A percentile compares a stretch with the other conserved stretches of the same genome.
Conservation (phyloP, 805 yeast species). For the Dipodascus geniculatus region DNA sequence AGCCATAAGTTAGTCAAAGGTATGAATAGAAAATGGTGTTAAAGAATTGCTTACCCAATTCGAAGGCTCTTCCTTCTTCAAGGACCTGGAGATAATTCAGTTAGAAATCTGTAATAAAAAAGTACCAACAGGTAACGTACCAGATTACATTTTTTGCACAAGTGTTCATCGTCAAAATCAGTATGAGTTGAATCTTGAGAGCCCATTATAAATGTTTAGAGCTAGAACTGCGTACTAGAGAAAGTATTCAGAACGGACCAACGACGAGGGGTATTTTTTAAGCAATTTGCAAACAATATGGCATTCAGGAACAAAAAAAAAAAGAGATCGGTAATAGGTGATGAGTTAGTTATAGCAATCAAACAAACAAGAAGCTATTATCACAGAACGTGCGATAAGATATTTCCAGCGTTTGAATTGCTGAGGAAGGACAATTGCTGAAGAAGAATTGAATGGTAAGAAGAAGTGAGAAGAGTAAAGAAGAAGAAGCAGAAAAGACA, state of each 20-base stretch:
- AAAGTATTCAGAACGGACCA: too few relatives aligned
- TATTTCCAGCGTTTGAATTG: background rate
- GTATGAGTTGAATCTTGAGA: background rate
- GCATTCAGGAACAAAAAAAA: background rate
- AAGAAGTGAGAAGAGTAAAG: background rate
- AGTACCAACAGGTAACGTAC: conserved; percentile 9
- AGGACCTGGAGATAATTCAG: conserved; percentile 38
- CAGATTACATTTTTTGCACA: conserved; percentile 16
- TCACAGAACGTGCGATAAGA: too few relatives aligned
- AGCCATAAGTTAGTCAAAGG: background rate
- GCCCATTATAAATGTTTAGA: background rate
- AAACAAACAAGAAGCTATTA: too few relatives aligned
- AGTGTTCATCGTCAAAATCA: conserved; percentile 14
- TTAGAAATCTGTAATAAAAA: background rate
- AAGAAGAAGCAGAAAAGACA: background rate
- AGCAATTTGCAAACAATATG: background rate
- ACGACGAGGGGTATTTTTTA: too few relatives aligned
- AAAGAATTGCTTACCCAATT: conserved; percentile 33
- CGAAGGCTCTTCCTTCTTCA: conserved; percentile 88
- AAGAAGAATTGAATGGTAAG: background rate
- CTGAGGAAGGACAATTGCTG: background rate
- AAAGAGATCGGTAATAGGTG: background rate
- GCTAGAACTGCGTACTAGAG: too few relatives aligned
- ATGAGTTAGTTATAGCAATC: too few relatives aligned
- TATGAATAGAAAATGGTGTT: background rate